A percentile compares a stretch with the other conserved stretches of the same genome.
These are phyloP conservation scores for Macrolepiota fuliginosa DNA, from an alignment of 768 basidiomycete genomes.

Conservation along the genomic window DNA sequence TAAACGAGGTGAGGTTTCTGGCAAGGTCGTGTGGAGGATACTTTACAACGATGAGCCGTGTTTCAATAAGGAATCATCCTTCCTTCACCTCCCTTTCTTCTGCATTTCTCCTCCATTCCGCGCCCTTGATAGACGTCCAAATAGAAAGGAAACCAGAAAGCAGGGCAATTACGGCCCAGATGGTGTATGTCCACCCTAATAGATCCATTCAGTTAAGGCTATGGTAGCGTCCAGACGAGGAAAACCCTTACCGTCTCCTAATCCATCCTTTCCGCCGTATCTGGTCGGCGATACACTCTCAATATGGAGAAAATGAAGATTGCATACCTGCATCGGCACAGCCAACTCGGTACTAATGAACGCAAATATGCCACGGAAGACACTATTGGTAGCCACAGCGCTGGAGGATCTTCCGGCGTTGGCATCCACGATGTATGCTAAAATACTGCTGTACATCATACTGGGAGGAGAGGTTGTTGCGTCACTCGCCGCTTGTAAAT, in stretches of 20 bases:
- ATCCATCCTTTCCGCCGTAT: constrained; percentile 39
- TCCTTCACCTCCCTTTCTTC: constrained; percentile 36
- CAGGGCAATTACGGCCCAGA: constrained; percentile 51
- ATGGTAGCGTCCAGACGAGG: no score
- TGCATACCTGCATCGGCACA: constrained; percentile 18
- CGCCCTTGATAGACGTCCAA: constrained; percentile 58
- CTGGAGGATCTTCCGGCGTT: constrained; percentile 19
- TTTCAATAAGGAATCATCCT: background rate
- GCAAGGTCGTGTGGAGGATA: no score
- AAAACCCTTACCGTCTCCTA: constrained; percentile 64
- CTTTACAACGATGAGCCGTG: no score
- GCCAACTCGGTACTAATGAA: constrained; percentile 17
- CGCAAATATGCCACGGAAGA: constrained; percentile 16
- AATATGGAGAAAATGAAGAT: background rate
- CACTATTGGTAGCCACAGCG: constrained; percentile 18
- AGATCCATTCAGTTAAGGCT: background rate
- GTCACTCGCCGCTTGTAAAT: background rate
- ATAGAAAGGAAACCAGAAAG: constrained; percentile 55
- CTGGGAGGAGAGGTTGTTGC: background rate
- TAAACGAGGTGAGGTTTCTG: background rate
- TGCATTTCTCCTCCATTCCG: constrained; percentile 52
- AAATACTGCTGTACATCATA: constrained; percentile 16
- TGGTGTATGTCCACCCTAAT: constrained; percentile 63
- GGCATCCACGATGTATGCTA: constrained; percentile 20
- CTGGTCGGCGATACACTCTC: background rate